Evolutionary conservation across 108 stramenopile genomes (phyloP).

Genomic region (Pseudonitzschia pungens): DNA sequence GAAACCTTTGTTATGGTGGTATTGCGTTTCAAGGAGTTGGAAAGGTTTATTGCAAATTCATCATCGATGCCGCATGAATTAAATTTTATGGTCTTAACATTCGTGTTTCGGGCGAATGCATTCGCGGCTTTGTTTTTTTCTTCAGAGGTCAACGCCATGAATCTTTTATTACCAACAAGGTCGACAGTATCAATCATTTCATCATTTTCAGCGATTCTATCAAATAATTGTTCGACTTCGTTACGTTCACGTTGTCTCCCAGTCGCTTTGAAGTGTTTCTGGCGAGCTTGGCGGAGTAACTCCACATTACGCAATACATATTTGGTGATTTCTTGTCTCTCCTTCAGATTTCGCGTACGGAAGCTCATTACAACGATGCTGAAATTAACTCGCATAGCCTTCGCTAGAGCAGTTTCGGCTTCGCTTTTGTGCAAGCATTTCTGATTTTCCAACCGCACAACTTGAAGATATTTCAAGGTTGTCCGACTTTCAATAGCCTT

Average conservation of each 20-base stretch:
- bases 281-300: constrained; percentile 43
- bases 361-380: constrained; percentile 39
- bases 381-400: constrained; percentile 40
- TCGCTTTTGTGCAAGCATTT: constrained; percentile 33
- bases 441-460: constrained; percentile 49
- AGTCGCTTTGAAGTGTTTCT: constrained; percentile 29
- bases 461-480: constrained; percentile 39
- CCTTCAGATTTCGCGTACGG: constrained; percentile 33
- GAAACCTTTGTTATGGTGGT: constrained; percentile 21
- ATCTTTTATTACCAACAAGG: constrained; percentile 34
- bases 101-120: constrained; percentile 36
- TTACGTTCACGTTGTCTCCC: constrained; percentile 40
- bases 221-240: constrained; percentile 40
- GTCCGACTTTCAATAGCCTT: constrained; percentile 22
- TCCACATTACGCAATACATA: constrained; percentile 45
- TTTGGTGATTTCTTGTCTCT: constrained; percentile 38
- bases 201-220: constrained; percentile 38
- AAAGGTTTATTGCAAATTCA: constrained; percentile 30
- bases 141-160: constrained; percentile 31
- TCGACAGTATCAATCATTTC: constrained; percentile 26
- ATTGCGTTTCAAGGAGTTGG: constrained; percentile 22
- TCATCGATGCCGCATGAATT: constrained; percentile 33
- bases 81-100: constrained; percentile 24
- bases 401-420: constrained; percentile 38
- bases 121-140: constrained; percentile 39